Conservation (phyloP, 306 rosid species). For the Inga leiocalycina region DNA sequence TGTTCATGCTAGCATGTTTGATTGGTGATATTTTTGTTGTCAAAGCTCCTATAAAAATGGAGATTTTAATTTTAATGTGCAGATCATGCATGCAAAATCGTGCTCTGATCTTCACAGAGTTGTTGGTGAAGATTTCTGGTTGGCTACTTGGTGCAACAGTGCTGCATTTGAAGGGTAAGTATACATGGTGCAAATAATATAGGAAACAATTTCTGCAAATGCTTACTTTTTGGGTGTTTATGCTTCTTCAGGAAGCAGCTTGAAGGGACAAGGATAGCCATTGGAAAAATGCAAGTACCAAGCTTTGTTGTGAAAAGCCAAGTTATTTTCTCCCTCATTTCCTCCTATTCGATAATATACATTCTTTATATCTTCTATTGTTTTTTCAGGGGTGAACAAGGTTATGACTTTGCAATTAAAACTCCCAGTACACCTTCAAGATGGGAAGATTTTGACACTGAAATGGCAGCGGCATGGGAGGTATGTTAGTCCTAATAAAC, state of each 20-base stretch:
- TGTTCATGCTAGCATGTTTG: not conserved
- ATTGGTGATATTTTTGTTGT: constrained; percentile 2
- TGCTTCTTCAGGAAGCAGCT: constrained; percentile 86
- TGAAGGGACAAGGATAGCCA: constrained; percentile 92
- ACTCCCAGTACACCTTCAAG: constrained; percentile 88
- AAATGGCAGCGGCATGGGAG: constrained; percentile 93
- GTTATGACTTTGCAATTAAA: constrained; percentile 89
- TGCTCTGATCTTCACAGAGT: constrained; percentile 78
- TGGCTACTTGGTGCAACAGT: constrained; percentile 95
- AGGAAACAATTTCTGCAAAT: constrained; percentile 28
- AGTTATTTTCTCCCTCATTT: constrained; percentile 28
- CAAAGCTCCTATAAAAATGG: not conserved
- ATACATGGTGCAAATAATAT: constrained; percentile 22
- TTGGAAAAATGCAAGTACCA: constrained; percentile 55
- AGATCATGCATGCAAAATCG: constrained; percentile 82
- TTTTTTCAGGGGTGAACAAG: constrained; percentile 65
- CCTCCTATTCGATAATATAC: not conserved
- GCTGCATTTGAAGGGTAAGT: constrained; percentile 83
- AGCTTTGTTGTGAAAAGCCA: constrained; percentile 32
- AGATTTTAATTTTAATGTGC: constrained; percentile 41
- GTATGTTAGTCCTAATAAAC: constrained; percentile 52
- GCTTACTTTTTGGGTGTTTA: constrained; percentile 39
- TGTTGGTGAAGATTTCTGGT: constrained; percentile 95
- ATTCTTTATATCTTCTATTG: constrained; percentile 22
- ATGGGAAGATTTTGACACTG: constrained; percentile 93